A percentile compares a stretch with the other conserved stretches of the same genome.
Conservation (phyloP, 805 yeast genomes). For the Candida schatavii region DNA sequence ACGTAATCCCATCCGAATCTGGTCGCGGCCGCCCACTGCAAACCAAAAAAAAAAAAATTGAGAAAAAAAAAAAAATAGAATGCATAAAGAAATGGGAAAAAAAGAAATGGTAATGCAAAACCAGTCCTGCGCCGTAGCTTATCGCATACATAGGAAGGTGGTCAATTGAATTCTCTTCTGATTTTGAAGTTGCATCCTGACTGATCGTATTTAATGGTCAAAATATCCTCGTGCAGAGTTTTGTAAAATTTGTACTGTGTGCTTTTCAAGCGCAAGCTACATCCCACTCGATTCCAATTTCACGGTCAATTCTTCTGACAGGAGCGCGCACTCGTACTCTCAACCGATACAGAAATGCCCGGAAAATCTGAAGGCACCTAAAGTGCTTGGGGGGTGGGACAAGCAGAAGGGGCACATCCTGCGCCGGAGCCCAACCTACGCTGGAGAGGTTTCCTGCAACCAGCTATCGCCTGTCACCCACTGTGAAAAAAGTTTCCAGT, state of each 20-base stretch:
- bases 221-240: background rate
- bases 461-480: too few species aligned
- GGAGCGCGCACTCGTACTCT: too few species aligned
- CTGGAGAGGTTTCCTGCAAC: too few species aligned
- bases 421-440: too few species aligned
- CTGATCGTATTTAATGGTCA: background rate
- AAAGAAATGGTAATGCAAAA: slow-evolving; percentile 1
- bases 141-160: background rate
- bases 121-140: slow-evolving; percentile 1
- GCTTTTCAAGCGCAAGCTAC: too few species aligned
- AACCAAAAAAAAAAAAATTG: background rate
- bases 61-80: background rate
- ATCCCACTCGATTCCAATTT: too few species aligned
- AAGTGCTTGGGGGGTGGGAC: too few species aligned
- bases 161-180: background rate
- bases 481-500: too few species aligned
- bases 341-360: too few species aligned
- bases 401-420: too few species aligned
- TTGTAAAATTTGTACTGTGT: background rate
- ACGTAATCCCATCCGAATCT: background rate
- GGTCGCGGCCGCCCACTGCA: background rate
- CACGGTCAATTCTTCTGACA: too few species aligned
- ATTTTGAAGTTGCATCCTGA: background rate
- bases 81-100: background rate
- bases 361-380: too few species aligned